Evolutionary conservation across 2,329 filamentous ascomycete genomes (phyloP).

Genomic region (Talaromyces sp.): DNA sequence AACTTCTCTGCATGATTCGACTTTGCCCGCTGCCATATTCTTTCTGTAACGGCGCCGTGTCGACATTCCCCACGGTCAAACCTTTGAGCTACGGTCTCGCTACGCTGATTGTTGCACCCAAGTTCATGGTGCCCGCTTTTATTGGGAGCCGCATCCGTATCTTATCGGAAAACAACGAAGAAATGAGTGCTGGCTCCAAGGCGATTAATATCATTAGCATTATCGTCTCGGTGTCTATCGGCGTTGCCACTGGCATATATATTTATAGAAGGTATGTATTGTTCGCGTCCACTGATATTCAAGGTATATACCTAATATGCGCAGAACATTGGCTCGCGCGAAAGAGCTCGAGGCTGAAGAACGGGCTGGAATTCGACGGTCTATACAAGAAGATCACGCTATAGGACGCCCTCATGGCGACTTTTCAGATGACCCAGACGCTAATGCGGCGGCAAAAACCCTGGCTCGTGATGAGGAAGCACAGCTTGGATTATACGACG

Average conservation of each 20-base stretch:
- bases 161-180: slow-evolving; percentile 76
- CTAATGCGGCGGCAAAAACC: slow-evolving; percentile 37
- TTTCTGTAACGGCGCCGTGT: slow-evolving; percentile 88
- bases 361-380: slow-evolving; percentile 36
- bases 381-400: slow-evolving; percentile 34
- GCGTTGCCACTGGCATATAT: slow-evolving; percentile 72
- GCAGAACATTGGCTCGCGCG: slow-evolving; percentile 47
- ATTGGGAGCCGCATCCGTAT: slow-evolving; percentile 79
- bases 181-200: slow-evolving; percentile 76
- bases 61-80: slow-evolving; percentile 84
- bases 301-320: not conserved
- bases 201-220: slow-evolving; percentile 82
- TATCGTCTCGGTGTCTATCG: slow-evolving; percentile 65
- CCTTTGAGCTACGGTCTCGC: slow-evolving; percentile 73
- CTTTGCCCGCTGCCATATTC: slow-evolving; percentile 91
- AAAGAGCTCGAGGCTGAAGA: slow-evolving; percentile 49
- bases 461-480: slow-evolving; percentile 44
- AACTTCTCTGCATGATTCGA: slow-evolving; percentile 84
- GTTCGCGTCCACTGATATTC: not conserved
- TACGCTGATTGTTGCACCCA: slow-evolving; percentile 77
- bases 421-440: slow-evolving; percentile 40
- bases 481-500: slow-evolving; percentile 38
- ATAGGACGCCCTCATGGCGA: slow-evolving; percentile 31
- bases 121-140: slow-evolving; percentile 87
- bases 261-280: slow-evolving; percentile 66